Conservation (phyloP, 2,329 filamentous ascomycete genomes). For the Aspergillus sergii region DNA sequence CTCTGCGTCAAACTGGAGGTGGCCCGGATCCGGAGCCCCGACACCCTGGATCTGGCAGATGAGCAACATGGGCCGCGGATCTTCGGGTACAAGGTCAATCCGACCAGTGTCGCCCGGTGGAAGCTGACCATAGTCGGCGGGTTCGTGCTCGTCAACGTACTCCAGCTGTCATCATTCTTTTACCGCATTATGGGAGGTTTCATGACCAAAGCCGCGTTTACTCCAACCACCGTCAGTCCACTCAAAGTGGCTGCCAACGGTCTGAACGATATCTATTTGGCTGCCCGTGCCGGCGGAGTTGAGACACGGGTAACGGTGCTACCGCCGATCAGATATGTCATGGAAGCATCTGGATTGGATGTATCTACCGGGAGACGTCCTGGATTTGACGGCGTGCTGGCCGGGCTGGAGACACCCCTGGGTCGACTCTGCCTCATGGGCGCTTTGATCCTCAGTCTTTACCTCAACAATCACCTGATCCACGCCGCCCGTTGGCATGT, state of each 20-base stretch:
- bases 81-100: constrained; percentile 5
- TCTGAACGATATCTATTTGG: neutral
- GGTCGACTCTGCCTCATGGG: neutral
- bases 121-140: constrained; percentile 1
- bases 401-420: neutral
- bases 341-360: neutral
- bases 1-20: constrained; percentile 4
- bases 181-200: neutral
- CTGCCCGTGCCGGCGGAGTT: neutral
- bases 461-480: constrained; percentile 6
- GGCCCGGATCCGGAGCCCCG: neutral
- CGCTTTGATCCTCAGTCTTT: neutral
- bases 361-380: too few species aligned
- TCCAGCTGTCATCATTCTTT: neutral
- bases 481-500: neutral
- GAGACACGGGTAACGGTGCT: neutral
- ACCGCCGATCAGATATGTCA: neutral
- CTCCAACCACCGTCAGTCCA: too few species aligned
- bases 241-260: neutral
- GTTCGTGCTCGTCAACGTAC: constrained; percentile 1
- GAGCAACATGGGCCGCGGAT: neutral
- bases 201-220: neutral
- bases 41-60: neutral
- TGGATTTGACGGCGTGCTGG: neutral
- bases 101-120: neutral